Conservation (phyloP, 2,329 filamentous ascomycete genomes). For the Aspergillus novoparasiticus region DNA sequence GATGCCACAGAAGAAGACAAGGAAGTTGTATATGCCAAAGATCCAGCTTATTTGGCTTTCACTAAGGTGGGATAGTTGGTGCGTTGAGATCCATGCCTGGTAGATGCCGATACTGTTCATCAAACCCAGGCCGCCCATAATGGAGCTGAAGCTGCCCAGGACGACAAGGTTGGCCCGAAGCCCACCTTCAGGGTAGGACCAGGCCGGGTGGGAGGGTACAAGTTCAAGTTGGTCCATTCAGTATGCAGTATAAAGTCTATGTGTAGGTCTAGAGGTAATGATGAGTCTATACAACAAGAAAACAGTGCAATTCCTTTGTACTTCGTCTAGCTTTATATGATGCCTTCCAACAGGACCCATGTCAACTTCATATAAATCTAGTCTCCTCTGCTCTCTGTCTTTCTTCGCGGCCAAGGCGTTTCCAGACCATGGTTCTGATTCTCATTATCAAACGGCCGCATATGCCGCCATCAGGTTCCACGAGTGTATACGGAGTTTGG, state of each 20-base stretch:
- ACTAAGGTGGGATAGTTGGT: conserved; percentile 16
- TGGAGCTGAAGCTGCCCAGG: conserved; percentile 37
- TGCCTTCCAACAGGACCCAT: neutral
- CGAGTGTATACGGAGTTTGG: neutral
- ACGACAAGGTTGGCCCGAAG: conserved; percentile 45
- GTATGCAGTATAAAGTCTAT: neutral
- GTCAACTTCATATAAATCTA: neutral
- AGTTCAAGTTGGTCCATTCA: neutral
- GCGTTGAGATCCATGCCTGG: conserved; percentile 21
- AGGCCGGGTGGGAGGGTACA: neutral
- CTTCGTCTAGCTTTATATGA: neutral
- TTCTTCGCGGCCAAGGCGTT: neutral
- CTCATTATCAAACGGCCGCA: neutral
- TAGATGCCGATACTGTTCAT: conserved; percentile 38
- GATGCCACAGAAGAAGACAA: conserved; percentile 31
- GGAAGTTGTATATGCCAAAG: conserved; percentile 31
- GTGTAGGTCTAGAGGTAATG: neutral
- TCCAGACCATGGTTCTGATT: neutral
- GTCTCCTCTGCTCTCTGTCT: neutral
- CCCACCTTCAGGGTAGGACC: conserved; percentile 24
- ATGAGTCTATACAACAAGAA: neutral
- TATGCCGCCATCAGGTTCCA: neutral
- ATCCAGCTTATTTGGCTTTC: conserved; percentile 31
- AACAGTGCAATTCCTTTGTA: neutral
- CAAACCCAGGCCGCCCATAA: conserved; percentile 38